A percentile compares a stretch with the other conserved stretches of the same genome.
phyloP scores from a whole-genome alignment of 306 rosid genomes.

The Acacia melanoxylon region DNA sequence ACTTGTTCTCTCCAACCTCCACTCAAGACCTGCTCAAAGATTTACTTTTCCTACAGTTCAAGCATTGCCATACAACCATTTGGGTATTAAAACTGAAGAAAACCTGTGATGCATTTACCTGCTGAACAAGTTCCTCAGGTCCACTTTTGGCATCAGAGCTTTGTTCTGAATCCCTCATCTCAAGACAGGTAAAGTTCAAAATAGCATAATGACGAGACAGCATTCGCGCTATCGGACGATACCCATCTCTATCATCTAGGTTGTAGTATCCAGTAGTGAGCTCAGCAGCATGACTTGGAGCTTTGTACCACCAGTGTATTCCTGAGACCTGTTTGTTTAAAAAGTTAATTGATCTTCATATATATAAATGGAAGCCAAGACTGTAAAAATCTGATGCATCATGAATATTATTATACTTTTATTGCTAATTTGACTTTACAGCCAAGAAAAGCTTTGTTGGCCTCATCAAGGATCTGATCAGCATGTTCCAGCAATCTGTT shows the following conservation, averaged over 20 bases:
- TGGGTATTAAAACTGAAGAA: background rate
- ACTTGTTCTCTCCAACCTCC: slow-evolving; percentile 81
- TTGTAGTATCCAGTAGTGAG: slow-evolving; percentile 87
- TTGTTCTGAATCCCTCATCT: slow-evolving; percentile 84
- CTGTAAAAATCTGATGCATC: background rate
- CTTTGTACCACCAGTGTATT: slow-evolving; percentile 89
- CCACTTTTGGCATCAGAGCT: slow-evolving; percentile 61
- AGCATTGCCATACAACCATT: background rate
- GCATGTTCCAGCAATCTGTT: slow-evolving; percentile 70
- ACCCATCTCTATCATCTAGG: slow-evolving; percentile 68
- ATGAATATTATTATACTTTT: slow-evolving; percentile 56
- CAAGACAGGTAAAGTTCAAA: slow-evolving; percentile 82
- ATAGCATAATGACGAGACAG: slow-evolving; percentile 64
- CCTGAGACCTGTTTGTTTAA: slow-evolving; percentile 64
- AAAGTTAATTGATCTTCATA: slow-evolving; percentile 8
- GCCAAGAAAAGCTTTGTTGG: slow-evolving; percentile 68
- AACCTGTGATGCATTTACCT: slow-evolving; percentile 49
- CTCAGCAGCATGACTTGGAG: slow-evolving; percentile 73
- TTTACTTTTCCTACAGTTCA: background rate
- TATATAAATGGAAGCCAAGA: background rate
- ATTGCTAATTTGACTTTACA: slow-evolving; percentile 66
- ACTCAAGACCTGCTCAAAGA: slow-evolving; percentile 58
- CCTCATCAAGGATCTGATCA: slow-evolving; percentile 52
- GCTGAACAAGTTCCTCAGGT: slow-evolving; percentile 87
- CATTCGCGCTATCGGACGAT: slow-evolving; percentile 76